A percentile compares a stretch with the other conserved stretches of the same genome.
These are phyloP conservation scores for Nicotiana undulata DNA, from an alignment of 257 asterid genomes.

Conservation along the genomic window DNA sequence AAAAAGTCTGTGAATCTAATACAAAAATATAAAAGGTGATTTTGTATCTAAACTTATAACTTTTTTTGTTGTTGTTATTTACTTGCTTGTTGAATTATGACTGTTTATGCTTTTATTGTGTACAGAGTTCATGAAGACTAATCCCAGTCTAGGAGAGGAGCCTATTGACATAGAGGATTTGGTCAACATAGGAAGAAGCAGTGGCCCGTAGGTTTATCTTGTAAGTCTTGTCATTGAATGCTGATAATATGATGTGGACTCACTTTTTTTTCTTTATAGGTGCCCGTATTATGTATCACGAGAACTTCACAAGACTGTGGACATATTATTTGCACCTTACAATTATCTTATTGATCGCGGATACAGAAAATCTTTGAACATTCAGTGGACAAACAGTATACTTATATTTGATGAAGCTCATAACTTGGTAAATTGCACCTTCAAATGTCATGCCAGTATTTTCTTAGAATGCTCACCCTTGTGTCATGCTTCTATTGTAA, in stretches of 20 bases:
- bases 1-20: background rate
- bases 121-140: conserved; percentile 58
- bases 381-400: conserved; percentile 70
- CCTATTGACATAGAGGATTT: conserved; percentile 96
- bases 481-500: background rate
- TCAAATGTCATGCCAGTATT: conserved; percentile 15
- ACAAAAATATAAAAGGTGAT: background rate
- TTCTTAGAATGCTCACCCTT: conserved; percentile 9
- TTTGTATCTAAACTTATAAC: background rate
- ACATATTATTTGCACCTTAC: conserved; percentile 95
- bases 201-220: conserved; percentile 69
- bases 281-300: conserved; percentile 94
- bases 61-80: background rate
- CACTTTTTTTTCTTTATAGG: conserved; percentile 38
- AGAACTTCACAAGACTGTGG: conserved; percentile 82
- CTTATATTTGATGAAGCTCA: conserved; percentile 99
- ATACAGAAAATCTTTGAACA: conserved; percentile 53
- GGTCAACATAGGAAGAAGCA: conserved; percentile 84
- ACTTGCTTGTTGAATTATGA: background rate
- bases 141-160: conserved; percentile 78
- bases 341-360: conserved; percentile 93
- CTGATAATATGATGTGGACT: conserved; percentile 15
- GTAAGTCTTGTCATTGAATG: conserved; percentile 8
- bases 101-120: background rate
- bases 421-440: conserved; percentile 59